Base-by-base conservation (phyloP, 2,329 filamentous ascomycete genomes). In the Hypomyces perniciosus region DNA sequence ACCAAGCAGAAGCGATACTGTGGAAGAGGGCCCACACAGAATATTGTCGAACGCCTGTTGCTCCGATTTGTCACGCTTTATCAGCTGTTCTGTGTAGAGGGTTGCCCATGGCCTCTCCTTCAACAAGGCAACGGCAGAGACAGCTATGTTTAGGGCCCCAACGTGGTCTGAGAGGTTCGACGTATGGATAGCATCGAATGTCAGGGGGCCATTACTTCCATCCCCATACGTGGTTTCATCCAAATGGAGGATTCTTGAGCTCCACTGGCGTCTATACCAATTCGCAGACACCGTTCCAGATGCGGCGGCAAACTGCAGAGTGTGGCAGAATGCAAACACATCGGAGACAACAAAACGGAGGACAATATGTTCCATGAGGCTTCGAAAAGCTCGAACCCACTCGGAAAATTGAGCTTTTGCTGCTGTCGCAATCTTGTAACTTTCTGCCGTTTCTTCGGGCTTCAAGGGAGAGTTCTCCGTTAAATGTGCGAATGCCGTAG, bases 101-200 rank as follows among this genome's bases (percentile, higher is more conserved):
- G 71, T 71, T 5, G 80, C 73, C 56, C 68, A 74, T 1, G 70
- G 63, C 2, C 59, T 55, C 6, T 64, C 46, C 5, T 68, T 70
- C 8, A 84, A 65, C 7, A 85, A 55, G 2, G 78, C 77, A 0
- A 65, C 57, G 0, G 73, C 63, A 1, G 78, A 48, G 61, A 79
- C 57, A 26, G 71, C 53, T 5, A 71, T 57, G 26, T 70, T 65
- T 12, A 74, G 54, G 3, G 66, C 57, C 1, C 66, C 70, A 8
- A 74, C 61, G 34, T 71, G 69, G 39, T 72, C 71, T 4, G 64
- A 60, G 2, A 74, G 59, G 43, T 74, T 72, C 2, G 71, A 72
- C 0, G 78, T 80, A 54, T 85, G 79, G 48, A 85, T 77, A 4
- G 77, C 66, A 57, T 83, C 73, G 56, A 84, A 85, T 4, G 49